phyloP scores from a whole-genome alignment of 352 stramenopile species.

The Globisporangium mamillatum region DNA sequence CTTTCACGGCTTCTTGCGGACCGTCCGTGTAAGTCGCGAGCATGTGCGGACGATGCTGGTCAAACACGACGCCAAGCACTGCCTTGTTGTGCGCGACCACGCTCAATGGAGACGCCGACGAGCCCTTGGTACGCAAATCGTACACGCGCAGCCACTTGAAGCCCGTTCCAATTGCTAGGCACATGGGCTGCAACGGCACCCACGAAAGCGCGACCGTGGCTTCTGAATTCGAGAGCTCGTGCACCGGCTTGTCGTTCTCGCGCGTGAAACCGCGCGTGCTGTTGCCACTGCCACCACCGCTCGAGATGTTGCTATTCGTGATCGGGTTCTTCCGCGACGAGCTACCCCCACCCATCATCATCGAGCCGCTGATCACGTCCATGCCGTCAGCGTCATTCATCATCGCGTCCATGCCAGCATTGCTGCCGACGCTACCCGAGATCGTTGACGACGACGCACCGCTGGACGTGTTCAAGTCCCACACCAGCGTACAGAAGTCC shows the following conservation, averaged over 20 bases:
- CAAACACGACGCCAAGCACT: constrained; percentile 79
- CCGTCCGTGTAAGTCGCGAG: constrained; percentile 83
- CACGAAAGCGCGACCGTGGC: constrained; percentile 78
- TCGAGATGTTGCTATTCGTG: constrained; percentile 8
- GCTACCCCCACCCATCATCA: constrained; percentile 15
- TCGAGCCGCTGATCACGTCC: constrained; percentile 20
- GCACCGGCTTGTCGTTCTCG: constrained; percentile 50
- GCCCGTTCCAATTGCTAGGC: constrained; percentile 73
- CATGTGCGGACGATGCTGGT: constrained; percentile 75
- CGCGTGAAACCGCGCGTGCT: constrained; percentile 24
- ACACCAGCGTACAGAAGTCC: constrained; percentile 84
- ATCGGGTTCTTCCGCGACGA: constrained; percentile 18
- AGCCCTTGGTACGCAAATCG: constrained; percentile 56
- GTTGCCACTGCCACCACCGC: constrained; percentile 9
- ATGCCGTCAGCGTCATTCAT: constrained; percentile 26
- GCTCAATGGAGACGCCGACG: constrained; percentile 54
- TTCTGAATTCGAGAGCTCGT: constrained; percentile 85
- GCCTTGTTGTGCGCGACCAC: constrained; percentile 85
- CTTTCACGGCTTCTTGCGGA: constrained; percentile 78
- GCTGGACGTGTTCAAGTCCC: constrained; percentile 67
- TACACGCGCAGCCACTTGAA: constrained; percentile 90
- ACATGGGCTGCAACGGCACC: constrained; percentile 80
- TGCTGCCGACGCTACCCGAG: constrained; percentile 21
- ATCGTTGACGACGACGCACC: constrained; percentile 16
- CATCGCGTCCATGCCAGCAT: constrained; percentile 24